Evolutionary conservation across 2,329 filamentous ascomycete genomes (phyloP).

Genomic region (Pseudogymnoascus destructans): DNA sequence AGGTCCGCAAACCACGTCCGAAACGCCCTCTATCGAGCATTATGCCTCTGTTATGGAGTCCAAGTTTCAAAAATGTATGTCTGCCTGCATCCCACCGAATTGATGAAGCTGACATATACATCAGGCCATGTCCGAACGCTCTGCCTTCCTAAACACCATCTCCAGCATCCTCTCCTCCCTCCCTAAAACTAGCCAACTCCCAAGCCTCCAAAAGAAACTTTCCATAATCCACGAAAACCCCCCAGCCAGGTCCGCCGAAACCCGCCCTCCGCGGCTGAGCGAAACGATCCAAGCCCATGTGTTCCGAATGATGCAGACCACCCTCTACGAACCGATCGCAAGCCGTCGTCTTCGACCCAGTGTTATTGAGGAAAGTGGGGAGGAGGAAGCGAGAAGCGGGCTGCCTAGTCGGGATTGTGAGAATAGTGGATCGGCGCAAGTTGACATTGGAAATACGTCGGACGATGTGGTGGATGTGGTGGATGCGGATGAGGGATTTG

Average conservation of each 20-base stretch:
- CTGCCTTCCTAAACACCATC: constrained; percentile 16
- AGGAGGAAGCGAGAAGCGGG: not conserved
- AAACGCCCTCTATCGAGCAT: constrained; percentile 15
- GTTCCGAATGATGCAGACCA: constrained; percentile 10
- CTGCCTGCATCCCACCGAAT: not conserved
- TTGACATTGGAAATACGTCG: not conserved
- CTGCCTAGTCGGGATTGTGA: not conserved
- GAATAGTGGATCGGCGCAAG: not conserved
- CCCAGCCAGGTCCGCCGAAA: not conserved
- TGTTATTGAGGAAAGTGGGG: constrained; percentile 5
- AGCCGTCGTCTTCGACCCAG: constrained; percentile 9
- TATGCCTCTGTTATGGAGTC: constrained; percentile 20
- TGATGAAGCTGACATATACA: not conserved
- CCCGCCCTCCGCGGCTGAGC: not conserved
- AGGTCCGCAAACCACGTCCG: constrained; percentile 12
- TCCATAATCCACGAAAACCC: constrained; percentile 1
- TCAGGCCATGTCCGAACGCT: constrained; percentile 17
- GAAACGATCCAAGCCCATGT: constrained; percentile 9
- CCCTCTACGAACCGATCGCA: constrained; percentile 10
- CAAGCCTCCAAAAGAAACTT: constrained; percentile 17
- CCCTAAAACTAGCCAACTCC: constrained; percentile 17
- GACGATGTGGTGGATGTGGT: not conserved
- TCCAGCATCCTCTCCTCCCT: constrained; percentile 13
- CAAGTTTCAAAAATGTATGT: constrained; percentile 20
- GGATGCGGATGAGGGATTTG: not conserved